These are phyloP conservation scores for Hypericum androsaemum DNA, from an alignment of 345 rosid species.

Conservation along the genomic window DNA sequence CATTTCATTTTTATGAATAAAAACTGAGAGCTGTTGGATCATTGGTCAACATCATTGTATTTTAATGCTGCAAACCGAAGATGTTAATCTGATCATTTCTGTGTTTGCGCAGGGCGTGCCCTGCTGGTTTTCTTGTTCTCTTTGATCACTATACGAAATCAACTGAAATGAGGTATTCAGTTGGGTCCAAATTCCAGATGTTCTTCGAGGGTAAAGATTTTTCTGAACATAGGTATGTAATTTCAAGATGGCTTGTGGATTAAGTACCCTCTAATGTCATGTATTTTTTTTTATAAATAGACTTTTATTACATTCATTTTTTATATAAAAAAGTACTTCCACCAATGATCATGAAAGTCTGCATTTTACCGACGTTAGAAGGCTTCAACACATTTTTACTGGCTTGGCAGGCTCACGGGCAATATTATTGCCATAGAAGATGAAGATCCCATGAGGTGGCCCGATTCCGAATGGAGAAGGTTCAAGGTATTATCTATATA, in stretches of 20 bases:
- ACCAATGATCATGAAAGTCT: neutral
- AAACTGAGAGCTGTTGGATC: no score
- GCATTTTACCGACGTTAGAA: no score
- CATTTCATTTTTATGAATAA: no score
- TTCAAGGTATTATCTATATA: slow-evolving; percentile 27
- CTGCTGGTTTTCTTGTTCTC: slow-evolving; percentile 35
- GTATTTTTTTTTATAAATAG: neutral
- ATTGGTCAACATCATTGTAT: no score
- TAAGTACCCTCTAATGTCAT: neutral
- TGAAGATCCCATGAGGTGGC: slow-evolving; percentile 44
- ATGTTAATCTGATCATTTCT: slow-evolving; percentile 7
- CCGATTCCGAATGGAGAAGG: slow-evolving; percentile 50
- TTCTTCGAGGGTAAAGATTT: slow-evolving; percentile 29
- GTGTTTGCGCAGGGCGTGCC: slow-evolving; percentile 33
- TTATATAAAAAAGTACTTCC: no score
- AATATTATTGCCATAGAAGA: slow-evolving; percentile 31
- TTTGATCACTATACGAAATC: slow-evolving; percentile 24
- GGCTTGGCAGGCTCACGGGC: slow-evolving; percentile 34
- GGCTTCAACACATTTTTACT: slow-evolving; percentile 3
- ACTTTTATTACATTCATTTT: neutral
- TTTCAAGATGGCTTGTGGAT: neutral
- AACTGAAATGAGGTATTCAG: slow-evolving; percentile 17
- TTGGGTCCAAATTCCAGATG: slow-evolving; percentile 37
- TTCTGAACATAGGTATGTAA: slow-evolving; percentile 30
- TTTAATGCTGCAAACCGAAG: no score